These are phyloP conservation scores for Gentiana straminea DNA, from an alignment of 257 asterid species.

Conservation along the genomic window DNA sequence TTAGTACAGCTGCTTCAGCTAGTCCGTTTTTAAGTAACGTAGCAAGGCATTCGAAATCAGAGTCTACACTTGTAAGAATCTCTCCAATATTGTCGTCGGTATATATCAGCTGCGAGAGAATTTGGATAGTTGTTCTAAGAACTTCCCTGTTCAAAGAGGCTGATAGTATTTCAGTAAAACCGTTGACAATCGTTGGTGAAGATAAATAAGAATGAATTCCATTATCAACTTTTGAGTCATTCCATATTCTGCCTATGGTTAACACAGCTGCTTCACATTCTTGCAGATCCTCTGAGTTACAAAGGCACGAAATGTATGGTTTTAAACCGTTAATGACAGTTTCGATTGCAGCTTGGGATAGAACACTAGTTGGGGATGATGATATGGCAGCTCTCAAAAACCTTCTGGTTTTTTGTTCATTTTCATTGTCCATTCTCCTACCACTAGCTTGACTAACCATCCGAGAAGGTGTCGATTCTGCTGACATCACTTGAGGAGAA, in stretches of 20 bases:
- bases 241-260: constrained; percentile 49
- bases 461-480: constrained; percentile 20
- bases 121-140: constrained; percentile 41
- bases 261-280: constrained; percentile 65
- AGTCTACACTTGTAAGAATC: constrained; percentile 49
- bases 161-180: constrained; percentile 55
- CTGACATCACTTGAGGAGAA: constrained; percentile 21
- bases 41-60: constrained; percentile 61
- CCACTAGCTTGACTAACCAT: constrained; percentile 15
- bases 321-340: constrained; percentile 44
- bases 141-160: constrained; percentile 63
- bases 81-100: constrained; percentile 43
- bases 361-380: constrained; percentile 49
- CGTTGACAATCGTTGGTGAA: constrained; percentile 53
- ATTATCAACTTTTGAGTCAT: constrained; percentile 46
- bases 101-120: constrained; percentile 48
- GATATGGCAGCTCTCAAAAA: constrained; percentile 39
- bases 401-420: constrained; percentile 40
- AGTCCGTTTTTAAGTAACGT: constrained; percentile 62
- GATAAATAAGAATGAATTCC: constrained; percentile 58
- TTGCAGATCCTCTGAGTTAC: constrained; percentile 66
- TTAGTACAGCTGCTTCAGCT: constrained; percentile 51
- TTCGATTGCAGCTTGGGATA: constrained; percentile 60
- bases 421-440: constrained; percentile 21
- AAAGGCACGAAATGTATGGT: constrained; percentile 54